These are phyloP conservation scores for Coniferiporia sulphurascens DNA, from an alignment of 1,284 basidiomycete genomes.

Conservation along the genomic window DNA sequence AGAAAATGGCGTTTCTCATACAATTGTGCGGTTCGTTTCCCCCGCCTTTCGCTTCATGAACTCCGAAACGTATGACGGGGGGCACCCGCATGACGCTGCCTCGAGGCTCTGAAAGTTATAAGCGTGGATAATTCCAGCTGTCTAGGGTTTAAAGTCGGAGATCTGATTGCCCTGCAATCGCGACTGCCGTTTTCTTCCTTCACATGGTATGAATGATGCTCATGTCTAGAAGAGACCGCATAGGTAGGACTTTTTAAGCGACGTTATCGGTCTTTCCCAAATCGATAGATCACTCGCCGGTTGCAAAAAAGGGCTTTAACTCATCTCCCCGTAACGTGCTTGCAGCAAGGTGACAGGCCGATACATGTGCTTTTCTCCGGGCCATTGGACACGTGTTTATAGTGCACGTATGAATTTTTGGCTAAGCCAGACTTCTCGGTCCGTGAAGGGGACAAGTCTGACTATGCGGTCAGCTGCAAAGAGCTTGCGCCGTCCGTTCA, in stretches of 20 bases:
- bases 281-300: conserved; percentile 17
- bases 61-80: conserved; percentile 4
- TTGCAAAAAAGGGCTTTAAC: conserved; percentile 8
- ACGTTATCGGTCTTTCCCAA: conserved; percentile 15
- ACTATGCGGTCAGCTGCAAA: background rate
- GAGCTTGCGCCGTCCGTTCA: too few relatives aligned
- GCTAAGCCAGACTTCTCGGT: conserved; percentile 1
- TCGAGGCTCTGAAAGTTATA: conserved; percentile 2
- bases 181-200: background rate
- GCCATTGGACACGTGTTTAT: conserved; percentile 15
- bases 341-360: conserved; percentile 14
- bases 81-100: conserved; percentile 8
- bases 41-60: background rate
- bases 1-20: conserved; percentile 7
- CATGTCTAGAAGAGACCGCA: conserved; percentile 3
- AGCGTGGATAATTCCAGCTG: conserved; percentile 3
- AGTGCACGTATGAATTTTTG: conserved; percentile 1
- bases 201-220: conserved; percentile 8
- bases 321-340: conserved; percentile 17
- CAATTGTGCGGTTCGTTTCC: conserved; percentile 1
- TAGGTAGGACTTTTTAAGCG: background rate
- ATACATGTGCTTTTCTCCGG: conserved; percentile 9
- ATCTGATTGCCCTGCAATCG: conserved; percentile 8
- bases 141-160: background rate
- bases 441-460: background rate